Percentiles rank a stretch among this genome's conserved stretches.
Conservation (phyloP, 257 asterid species). For the Cynanchum wilfordii region DNA sequence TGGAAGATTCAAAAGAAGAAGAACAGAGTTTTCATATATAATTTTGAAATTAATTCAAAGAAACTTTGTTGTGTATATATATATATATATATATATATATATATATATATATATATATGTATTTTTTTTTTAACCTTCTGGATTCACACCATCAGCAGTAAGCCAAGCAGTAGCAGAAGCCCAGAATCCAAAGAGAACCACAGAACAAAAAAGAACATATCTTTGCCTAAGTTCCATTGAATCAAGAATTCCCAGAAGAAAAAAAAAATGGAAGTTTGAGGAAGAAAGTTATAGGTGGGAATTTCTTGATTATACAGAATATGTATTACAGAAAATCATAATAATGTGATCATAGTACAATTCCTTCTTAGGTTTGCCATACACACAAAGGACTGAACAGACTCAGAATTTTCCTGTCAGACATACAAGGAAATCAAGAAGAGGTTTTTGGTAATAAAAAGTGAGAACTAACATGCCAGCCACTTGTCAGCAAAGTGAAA, state of each 20-base stretch:
- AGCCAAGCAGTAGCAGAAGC: constrained; percentile 53
- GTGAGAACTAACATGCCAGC: constrained; percentile 51
- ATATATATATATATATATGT: too few relatives aligned
- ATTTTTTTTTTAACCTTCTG: constrained; percentile 56
- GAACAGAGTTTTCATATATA: neutral
- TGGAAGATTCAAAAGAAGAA: neutral
- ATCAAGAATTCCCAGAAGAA: constrained; percentile 2
- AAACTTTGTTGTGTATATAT: neutral
- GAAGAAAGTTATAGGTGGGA: constrained; percentile 6
- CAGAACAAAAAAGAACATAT: constrained; percentile 24
- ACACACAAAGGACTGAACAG: constrained; percentile 17
- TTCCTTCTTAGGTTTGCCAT: constrained; percentile 25
- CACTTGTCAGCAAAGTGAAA: constrained; percentile 57
- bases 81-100: too few relatives aligned
- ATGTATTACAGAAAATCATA: neutral
- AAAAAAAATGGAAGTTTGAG: neutral
- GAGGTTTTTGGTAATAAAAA: constrained; percentile 38
- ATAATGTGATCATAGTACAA: constrained; percentile 21
- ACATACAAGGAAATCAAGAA: constrained; percentile 10
- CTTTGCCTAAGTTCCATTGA: constrained; percentile 29
- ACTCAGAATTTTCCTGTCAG: constrained; percentile 31
- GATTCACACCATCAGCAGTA: constrained; percentile 83
- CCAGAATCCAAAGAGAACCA: constrained; percentile 39
- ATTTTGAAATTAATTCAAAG: neutral
- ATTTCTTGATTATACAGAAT: neutral